Base-by-base conservation (phyloP, 305 asterid species). In the Lippia alba region DNA sequence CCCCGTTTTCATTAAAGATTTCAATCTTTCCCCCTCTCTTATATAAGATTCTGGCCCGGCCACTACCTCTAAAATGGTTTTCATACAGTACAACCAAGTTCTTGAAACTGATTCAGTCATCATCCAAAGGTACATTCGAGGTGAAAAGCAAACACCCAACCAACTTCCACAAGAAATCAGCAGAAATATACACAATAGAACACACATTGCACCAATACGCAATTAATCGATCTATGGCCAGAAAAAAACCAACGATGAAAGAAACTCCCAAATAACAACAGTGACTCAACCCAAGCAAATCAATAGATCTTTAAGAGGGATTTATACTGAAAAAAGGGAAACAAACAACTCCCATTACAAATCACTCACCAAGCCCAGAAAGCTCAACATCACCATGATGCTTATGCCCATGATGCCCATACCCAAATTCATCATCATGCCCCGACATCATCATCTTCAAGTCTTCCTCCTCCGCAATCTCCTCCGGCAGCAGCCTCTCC, bases 381-480 rank as follows among this genome's bases (percentile, higher is more conserved):
- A 88, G 91, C 71, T 85, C 91, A 45, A 54, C 48, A 67, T 53
- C 77, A 32, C 66, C 84, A 58, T 57, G 69, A 59, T 76, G 77
- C 53, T 68, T 20, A 60, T 78, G 67, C 56, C 55, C 68, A 4
- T 58, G 50, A 41, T 64, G 78, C 5, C 49, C 73, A 72, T 61
- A 69, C 69, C 40, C 65, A 58, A 15, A 30, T 0, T 30, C 74
- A 65, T 86, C 82, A 53, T 61, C 79, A 66, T 82, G 80, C 20
- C 70, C 79, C 91, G 87, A 77, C 89, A 87, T 81, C 92, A 87
- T 81, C 92, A 82, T 64, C 76, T 86, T 84, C 81, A 94, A 83
- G 82, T 94, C 99, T 74, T 94, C 97, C 86, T 84, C 95, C 67
- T 94, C 97, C 14, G 97, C 97, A 82, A 94, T 80, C 83, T 94